Percentiles rank a stretch among this genome's conserved stretches.
Conservation (phyloP, 768 basidiomycete genomes). For the Zangia roseola region DNA sequence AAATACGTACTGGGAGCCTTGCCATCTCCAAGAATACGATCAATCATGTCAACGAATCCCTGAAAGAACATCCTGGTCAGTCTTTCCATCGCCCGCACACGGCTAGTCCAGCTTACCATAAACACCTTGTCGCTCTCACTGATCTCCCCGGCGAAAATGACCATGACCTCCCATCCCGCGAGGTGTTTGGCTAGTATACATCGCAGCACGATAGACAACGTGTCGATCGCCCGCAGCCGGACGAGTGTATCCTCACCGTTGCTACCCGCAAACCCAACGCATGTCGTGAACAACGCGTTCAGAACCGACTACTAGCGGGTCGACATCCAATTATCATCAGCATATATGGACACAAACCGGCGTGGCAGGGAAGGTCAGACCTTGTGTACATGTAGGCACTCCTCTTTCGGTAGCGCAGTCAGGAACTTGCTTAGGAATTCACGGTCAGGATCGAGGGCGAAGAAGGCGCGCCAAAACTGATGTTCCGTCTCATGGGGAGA, state of each 20-base stretch:
- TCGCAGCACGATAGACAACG: slow-evolving; percentile 46
- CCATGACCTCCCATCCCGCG: slow-evolving; percentile 74
- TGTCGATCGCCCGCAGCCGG: slow-evolving; percentile 47
- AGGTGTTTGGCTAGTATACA: slow-evolving; percentile 55
- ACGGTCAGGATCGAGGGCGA: slow-evolving; percentile 52
- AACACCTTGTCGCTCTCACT: slow-evolving; percentile 57
- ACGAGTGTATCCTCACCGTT: slow-evolving; percentile 19
- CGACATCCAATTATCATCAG: slow-evolving; percentile 9
- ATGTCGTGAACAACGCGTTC: slow-evolving; percentile 45
- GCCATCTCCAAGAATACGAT: slow-evolving; percentile 45
- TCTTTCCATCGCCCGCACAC: neutral
- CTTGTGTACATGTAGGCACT: slow-evolving; percentile 50
- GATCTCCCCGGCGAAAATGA: slow-evolving; percentile 61
- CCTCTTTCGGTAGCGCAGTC: slow-evolving; percentile 43
- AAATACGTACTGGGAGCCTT: slow-evolving; percentile 35
- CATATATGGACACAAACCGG: neutral
- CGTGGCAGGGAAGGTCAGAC: slow-evolving; percentile 33
- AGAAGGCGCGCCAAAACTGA: slow-evolving; percentile 53
- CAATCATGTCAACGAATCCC: slow-evolving; percentile 50
- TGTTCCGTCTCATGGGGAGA: slow-evolving; percentile 42
- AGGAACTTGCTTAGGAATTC: slow-evolving; percentile 44
- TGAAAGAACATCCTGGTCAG: slow-evolving; percentile 24
- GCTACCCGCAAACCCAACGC: slow-evolving; percentile 40
- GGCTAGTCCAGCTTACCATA: slow-evolving; percentile 35
- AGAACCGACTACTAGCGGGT: slow-evolving; percentile 49